Conservation (phyloP, 768 basidiomycete genomes). For the Russula foetens region DNA sequence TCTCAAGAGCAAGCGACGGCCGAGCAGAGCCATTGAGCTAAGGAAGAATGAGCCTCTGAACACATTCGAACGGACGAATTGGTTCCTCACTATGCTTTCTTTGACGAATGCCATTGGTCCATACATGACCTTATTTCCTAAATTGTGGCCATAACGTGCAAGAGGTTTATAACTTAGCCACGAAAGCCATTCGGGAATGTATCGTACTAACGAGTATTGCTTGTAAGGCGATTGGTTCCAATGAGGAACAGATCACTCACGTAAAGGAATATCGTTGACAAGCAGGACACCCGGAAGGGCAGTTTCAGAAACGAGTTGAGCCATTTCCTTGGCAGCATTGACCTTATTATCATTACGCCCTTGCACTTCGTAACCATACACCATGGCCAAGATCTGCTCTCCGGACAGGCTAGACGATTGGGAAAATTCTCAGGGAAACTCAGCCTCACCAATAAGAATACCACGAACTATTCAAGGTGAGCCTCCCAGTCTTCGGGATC, state of each 20-base stretch:
- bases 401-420: neutral
- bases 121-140: neutral
- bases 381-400: neutral
- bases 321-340: neutral
- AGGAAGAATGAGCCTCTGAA: neutral
- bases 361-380: neutral
- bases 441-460: too few species aligned
- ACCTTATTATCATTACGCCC: neutral
- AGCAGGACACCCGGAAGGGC: slow-evolving; percentile 3
- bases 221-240: neutral
- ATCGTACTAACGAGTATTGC: neutral
- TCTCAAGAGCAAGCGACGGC: slow-evolving; percentile 1
- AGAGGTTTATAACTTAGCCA: slow-evolving; percentile 8
- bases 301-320: neutral
- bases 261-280: slow-evolving; percentile 10
- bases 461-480: neutral
- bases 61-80: neutral
- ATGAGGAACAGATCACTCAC: neutral
- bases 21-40: slow-evolving; percentile 1
- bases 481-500: neutral
- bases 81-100: slow-evolving; percentile 2
- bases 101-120: slow-evolving; percentile 4
- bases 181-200: slow-evolving; percentile 2
- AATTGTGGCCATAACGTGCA: neutral
- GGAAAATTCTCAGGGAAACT: neutral